These are phyloP conservation scores for Echites panduratus DNA, from an alignment of 257 asterid species.

Conservation along the genomic window DNA sequence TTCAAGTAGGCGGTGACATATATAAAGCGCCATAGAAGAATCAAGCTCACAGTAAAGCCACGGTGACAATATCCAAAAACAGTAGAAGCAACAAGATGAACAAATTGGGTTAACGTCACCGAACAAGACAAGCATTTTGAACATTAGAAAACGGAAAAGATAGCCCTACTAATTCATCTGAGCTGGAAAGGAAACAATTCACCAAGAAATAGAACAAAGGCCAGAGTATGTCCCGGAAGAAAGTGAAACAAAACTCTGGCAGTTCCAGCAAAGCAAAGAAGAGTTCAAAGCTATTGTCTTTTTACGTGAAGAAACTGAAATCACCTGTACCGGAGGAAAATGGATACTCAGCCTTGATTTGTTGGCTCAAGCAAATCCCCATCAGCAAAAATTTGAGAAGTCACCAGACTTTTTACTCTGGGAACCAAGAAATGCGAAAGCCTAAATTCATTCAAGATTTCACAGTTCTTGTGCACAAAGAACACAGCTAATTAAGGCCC, in stretches of 20 bases:
- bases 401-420: constrained; percentile 14
- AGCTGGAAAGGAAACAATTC: not conserved
- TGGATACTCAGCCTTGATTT: constrained; percentile 68
- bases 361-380: constrained; percentile 90
- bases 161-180: not conserved
- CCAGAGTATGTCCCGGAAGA: not conserved
- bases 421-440: constrained; percentile 20
- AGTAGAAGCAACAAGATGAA: not conserved
- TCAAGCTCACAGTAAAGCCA: not conserved
- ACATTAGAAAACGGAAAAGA: not conserved
- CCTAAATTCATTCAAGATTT: constrained; percentile 21
- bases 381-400: constrained; percentile 29
- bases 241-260: not conserved
- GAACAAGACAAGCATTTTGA: not conserved
- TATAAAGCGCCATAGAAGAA: not conserved
- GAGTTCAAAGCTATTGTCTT: not conserved
- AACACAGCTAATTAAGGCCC: constrained; percentile 15
- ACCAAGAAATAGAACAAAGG: not conserved
- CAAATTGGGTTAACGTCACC: not conserved
- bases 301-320: not conserved
- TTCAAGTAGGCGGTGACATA: not conserved
- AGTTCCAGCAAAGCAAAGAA: not conserved
- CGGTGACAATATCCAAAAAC: not conserved
- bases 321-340: constrained; percentile 49
- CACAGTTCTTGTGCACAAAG: constrained; percentile 19